Evolutionary conservation across 371 early-diverging fungal species (phyloP), one percentile per base, ranked within the genome.

Genomic region (Capillidium heterosporum): DNA sequence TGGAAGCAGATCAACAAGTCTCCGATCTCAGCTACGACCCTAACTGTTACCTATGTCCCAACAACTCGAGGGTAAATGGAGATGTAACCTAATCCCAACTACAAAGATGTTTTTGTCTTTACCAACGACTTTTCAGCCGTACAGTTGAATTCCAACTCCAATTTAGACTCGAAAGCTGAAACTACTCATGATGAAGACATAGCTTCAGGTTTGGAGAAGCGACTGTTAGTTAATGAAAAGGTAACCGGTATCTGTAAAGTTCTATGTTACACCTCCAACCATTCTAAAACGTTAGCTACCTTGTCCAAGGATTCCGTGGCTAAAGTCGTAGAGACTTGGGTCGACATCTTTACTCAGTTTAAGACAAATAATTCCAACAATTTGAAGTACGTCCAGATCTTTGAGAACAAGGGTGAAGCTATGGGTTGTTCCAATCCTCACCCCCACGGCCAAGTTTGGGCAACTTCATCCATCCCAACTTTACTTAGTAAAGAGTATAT

Each of bases 371-470:
- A n/a, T 13, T 13, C 3, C 4, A 11, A 48, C n/a, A 48, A 27
- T 11, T 26, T 48, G 26, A 21, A 48, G 2, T 83, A 92, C 62
- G 82, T 87, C 27, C 92, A 93, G 68, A 74, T 94, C 32, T 95
- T 95, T 72, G 95, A 95, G 63, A 95, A 94, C 72, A 94, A 94
- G 71, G 95, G 95, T n/a, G 71, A 81, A 1, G 77, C 81, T 56
- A 93, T 95, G 93, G 94, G 94, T 13, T 94, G 94, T 67, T 87
- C 88, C 15, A 93, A 90, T 64, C 93, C 94, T 26, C 94, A 95
- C 61, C 93, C 94, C 27, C 85, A 87, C 48, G 79, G 85, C 31
- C 89, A 92, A 69, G 77, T 87, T 61, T 95, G 95, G 95, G 85
- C 89, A 28, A 80, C 86, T 10, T 85, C 85, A 32, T 66, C 74